These are phyloP conservation scores for Amanita thiersii DNA, from an alignment of 768 basidiomycete genomes.

Conservation along the genomic window DNA sequence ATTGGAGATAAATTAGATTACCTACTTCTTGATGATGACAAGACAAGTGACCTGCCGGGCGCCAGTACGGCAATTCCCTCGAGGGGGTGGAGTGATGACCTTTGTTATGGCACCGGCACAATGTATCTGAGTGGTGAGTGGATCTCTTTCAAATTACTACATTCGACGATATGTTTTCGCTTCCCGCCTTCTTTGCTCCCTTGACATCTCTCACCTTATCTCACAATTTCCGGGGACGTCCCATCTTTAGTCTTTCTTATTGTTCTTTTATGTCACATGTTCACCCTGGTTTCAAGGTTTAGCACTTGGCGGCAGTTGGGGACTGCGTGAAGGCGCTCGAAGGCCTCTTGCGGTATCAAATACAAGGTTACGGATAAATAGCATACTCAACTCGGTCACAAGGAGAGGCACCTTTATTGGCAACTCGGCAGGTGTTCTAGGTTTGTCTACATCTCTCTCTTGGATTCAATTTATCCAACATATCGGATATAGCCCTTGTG, in stretches of 20 bases:
- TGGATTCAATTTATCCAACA: slow-evolving; percentile 18
- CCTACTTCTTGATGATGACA: slow-evolving; percentile 92
- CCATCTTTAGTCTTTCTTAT: slow-evolving; percentile 67
- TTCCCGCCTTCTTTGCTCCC: slow-evolving; percentile 42
- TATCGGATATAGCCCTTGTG: slow-evolving; percentile 65
- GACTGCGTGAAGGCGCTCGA: slow-evolving; percentile 87
- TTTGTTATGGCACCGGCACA: slow-evolving; percentile 98
- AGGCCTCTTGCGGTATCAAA: slow-evolving; percentile 84
- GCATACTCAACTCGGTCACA: slow-evolving; percentile 93
- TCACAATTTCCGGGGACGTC: slow-evolving; percentile 36
- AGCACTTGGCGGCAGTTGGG: slow-evolving; percentile 92
- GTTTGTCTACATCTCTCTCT: slow-evolving; percentile 46
- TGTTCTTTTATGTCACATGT: slow-evolving; percentile 78
- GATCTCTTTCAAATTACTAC: slow-evolving; percentile 57
- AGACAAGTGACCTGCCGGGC: slow-evolving; percentile 85
- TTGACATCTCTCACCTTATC: slow-evolving; percentile 63
- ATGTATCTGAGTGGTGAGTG: slow-evolving; percentile 95
- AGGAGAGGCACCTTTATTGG: slow-evolving; percentile 96
- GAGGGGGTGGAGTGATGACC: slow-evolving; percentile 97
- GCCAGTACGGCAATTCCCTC: slow-evolving; percentile 86
- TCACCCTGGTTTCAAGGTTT: slow-evolving; percentile 70
- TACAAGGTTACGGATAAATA: slow-evolving; percentile 88
- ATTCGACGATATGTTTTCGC: slow-evolving; percentile 41
- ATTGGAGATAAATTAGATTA: slow-evolving; percentile 94
- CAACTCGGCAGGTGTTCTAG: slow-evolving; percentile 96